Base-by-base conservation (phyloP, 345 rosid genomes). In the Camelina laxa region DNA sequence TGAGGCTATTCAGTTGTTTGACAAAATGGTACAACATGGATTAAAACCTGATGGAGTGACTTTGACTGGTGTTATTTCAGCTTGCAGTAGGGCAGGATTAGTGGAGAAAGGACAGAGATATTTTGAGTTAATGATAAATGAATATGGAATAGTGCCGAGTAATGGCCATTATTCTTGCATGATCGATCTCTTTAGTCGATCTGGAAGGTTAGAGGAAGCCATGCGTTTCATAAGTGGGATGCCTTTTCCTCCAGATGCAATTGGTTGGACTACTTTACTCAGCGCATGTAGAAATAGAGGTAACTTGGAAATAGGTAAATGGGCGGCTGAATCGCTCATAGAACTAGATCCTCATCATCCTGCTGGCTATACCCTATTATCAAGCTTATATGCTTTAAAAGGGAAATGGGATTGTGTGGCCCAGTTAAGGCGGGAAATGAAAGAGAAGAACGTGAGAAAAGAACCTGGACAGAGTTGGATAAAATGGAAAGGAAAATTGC, bases 391-490 rank as follows among this genome's bases (percentile, higher is more conserved):
- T 73, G 98, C 97, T 69, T 82, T 86, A 6, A 83, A 82, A 56
- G 87, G 88, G 50, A 67, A 84, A 79, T 91, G 97, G 95, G 88
- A 87, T 15, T 53, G 67, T 41, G 95, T 94, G 63, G 84, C 98
- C 5, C 85, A 84, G 70, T 68, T 91, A 55, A 86, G 88, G 75
- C 75, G 57, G 67, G 84, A 80, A 82, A 94, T 91, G 95, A 83
- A 86, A 82, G 91, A 80, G 48, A 85, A 80, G 66, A 86, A 92
- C 22, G 89, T 87, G 69, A 88, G 79, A 73, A 89, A 94, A 79
- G 96, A 89, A 81, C 96, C 95, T 0, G 98, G 98, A 66, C 93
- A 76, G 74, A 94, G 98, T 67, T 94, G 98, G 98, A 91, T 94
- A 78, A 90, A 87, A 66, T 87, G 89, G 81, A 89, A 82, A 74